Evolutionary conservation across 768 basidiomycete species (phyloP).

Genomic region (Mycena chlorophos): DNA sequence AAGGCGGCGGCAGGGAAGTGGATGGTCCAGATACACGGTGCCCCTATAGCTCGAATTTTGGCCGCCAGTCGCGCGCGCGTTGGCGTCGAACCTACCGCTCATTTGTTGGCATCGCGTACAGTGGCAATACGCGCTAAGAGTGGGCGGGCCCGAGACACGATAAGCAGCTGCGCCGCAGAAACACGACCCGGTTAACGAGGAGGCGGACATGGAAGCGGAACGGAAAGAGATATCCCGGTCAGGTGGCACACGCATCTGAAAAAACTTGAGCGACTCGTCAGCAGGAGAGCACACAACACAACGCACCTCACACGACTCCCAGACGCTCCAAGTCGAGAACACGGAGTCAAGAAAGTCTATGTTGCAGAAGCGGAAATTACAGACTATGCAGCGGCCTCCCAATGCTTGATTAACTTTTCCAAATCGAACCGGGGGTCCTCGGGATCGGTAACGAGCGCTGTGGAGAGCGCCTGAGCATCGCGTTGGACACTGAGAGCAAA

Average conservation of each 20-base stretch:
- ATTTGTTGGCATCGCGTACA: slow-evolving; percentile 66
- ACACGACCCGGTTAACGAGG: slow-evolving; percentile 51
- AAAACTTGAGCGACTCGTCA: background rate
- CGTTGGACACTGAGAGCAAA: slow-evolving; percentile 10
- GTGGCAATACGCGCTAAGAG: slow-evolving; percentile 65
- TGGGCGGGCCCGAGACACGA: slow-evolving; percentile 45
- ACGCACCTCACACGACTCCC: background rate
- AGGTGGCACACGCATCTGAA: slow-evolving; percentile 4
- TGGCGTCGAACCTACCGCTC: slow-evolving; percentile 53
- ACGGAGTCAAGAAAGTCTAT: slow-evolving; percentile 8
- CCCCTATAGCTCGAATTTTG: too few species aligned
- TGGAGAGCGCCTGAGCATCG: background rate
- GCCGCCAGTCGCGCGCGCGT: too few species aligned
- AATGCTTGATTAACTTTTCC: slow-evolving; percentile 81
- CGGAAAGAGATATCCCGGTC: background rate
- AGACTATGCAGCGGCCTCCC: slow-evolving; percentile 43
- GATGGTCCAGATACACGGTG: slow-evolving; percentile 62
- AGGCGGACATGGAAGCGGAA: slow-evolving; percentile 9
- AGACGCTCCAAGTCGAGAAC: background rate
- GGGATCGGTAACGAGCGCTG: slow-evolving; percentile 68
- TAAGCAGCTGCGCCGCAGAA: slow-evolving; percentile 59
- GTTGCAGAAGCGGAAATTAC: slow-evolving; percentile 17
- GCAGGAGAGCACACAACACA: background rate
- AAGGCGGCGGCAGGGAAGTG: slow-evolving; percentile 56
- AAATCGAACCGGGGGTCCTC: slow-evolving; percentile 96